A percentile compares a stretch with the other conserved stretches of the same genome.
phyloP scores from a whole-genome alignment of 345 rosid species.

The Aurinia saxatilis region DNA sequence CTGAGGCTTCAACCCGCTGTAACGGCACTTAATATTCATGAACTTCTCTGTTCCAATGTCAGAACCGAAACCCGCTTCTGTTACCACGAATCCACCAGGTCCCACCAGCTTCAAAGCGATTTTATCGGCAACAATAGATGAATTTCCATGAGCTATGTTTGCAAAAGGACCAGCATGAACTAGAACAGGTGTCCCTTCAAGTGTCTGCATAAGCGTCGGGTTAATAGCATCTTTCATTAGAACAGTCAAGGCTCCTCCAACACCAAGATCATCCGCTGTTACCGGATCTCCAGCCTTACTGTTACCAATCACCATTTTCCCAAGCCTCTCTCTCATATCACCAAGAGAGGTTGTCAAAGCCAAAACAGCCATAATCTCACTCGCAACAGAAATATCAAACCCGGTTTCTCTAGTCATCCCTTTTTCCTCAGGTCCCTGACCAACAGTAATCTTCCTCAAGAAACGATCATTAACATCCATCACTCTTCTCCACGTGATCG shows the following conservation, averaged over 20 bases:
- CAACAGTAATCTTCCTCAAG: constrained; percentile 81
- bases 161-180: constrained; percentile 99
- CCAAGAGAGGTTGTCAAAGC: constrained; percentile 91
- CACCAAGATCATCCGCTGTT: constrained; percentile 98
- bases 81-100: constrained; percentile 91
- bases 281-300: constrained; percentile 90
- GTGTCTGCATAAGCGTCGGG: constrained; percentile 98
- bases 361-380: constrained; percentile 99
- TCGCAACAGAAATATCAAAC: constrained; percentile 96
- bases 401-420: constrained; percentile 98
- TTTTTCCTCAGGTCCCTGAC: constrained; percentile 96
- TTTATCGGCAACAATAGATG: constrained; percentile 94
- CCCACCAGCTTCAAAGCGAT: constrained; percentile 95
- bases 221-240: constrained; percentile 95
- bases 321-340: constrained; percentile 98
- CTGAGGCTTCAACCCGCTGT: constrained; percentile 83
- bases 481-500: constrained; percentile 97
- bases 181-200: constrained; percentile 97
- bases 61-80: constrained; percentile 98
- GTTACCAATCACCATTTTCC: constrained; percentile 95
- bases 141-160: constrained; percentile 97
- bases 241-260: constrained; percentile 96
- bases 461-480: constrained; percentile 97
- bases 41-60: constrained; percentile 98
- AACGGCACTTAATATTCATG: constrained; percentile 91